Conservation (phyloP, 2,329 filamentous ascomycete genomes). For the Helotiales sp. region DNA sequence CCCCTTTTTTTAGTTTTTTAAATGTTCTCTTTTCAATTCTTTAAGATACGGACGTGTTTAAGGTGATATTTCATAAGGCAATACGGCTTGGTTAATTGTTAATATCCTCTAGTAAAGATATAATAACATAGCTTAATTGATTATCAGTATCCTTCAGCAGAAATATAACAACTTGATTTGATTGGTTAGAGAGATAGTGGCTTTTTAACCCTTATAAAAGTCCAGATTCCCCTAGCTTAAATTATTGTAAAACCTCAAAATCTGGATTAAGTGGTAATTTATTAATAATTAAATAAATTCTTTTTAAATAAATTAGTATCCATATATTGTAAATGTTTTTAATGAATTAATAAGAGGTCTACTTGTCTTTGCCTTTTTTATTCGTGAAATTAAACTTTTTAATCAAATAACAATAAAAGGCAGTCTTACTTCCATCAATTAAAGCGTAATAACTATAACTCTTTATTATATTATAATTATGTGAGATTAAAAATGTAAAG, state of each 20-base stretch:
- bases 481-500: too few relatives aligned
- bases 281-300: constrained; percentile 38
- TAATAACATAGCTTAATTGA: too few relatives aligned
- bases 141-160: background rate
- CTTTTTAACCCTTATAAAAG: constrained; percentile 1
- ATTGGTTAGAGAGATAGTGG: background rate
- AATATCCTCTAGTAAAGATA: too few relatives aligned
- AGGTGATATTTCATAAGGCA: background rate
- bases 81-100: background rate
- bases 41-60: background rate
- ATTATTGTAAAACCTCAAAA: constrained; percentile 31
- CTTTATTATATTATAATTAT: too few relatives aligned
- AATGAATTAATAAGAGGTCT: constrained; percentile 34
- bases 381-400: constrained; percentile 37
- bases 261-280: constrained; percentile 37
- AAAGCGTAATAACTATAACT: too few relatives aligned
- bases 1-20: constrained; percentile 19
- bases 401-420: constrained; percentile 43
- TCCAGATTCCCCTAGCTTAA: constrained; percentile 25
- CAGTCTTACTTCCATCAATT: too few relatives aligned
- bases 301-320: constrained; percentile 42
- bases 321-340: constrained; percentile 42
- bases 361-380: constrained; percentile 42
- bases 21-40: background rate
- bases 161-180: background rate